phyloP scores from a whole-genome alignment of 495 filamentous ascomycete species.

The Aspergillus biplanus region DNA sequence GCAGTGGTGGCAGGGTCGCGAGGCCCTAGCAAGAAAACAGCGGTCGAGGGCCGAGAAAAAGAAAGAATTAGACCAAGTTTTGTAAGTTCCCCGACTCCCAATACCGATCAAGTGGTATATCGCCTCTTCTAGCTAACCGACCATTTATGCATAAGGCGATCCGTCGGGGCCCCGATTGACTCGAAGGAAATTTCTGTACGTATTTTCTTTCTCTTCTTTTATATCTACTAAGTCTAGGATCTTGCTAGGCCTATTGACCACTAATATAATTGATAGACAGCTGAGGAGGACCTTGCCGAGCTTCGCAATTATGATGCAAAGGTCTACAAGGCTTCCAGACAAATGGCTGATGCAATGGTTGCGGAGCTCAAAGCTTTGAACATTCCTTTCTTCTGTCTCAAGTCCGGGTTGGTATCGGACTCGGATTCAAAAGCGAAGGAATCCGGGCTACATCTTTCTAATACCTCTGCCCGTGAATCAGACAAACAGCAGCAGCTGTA shows the following conservation, averaged over 20 bases:
- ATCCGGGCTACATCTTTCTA: slow-evolving; percentile 10
- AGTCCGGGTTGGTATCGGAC: slow-evolving; percentile 41
- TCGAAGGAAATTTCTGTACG: slow-evolving; percentile 40
- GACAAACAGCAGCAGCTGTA: neutral
- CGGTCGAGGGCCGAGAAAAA: slow-evolving; percentile 50
- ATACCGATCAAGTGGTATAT: neutral
- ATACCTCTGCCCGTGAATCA: neutral
- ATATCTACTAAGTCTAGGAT: neutral
- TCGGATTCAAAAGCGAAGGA: slow-evolving; percentile 9
- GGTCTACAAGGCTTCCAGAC: slow-evolving; percentile 58
- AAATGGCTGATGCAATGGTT: slow-evolving; percentile 62
- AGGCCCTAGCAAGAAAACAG: slow-evolving; percentile 57
- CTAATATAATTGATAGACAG: slow-evolving; percentile 32
- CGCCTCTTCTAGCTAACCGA: neutral
- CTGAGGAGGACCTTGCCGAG: slow-evolving; percentile 56
- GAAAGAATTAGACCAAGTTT: slow-evolving; percentile 55
- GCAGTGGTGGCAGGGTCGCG: slow-evolving; percentile 62
- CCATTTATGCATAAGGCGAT: slow-evolving; percentile 31
- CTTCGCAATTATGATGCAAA: slow-evolving; percentile 62
- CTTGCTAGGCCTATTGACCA: neutral
- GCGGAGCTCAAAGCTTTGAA: slow-evolving; percentile 58
- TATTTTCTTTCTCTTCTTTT: slow-evolving; percentile 5
- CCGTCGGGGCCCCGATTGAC: slow-evolving; percentile 45
- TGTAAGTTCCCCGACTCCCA: slow-evolving; percentile 33
- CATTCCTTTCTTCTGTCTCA: slow-evolving; percentile 68